These are phyloP conservation scores for Oryza longistaminata DNA, from an alignment of 176 grass and related monocot species.

Conservation along the genomic window DNA sequence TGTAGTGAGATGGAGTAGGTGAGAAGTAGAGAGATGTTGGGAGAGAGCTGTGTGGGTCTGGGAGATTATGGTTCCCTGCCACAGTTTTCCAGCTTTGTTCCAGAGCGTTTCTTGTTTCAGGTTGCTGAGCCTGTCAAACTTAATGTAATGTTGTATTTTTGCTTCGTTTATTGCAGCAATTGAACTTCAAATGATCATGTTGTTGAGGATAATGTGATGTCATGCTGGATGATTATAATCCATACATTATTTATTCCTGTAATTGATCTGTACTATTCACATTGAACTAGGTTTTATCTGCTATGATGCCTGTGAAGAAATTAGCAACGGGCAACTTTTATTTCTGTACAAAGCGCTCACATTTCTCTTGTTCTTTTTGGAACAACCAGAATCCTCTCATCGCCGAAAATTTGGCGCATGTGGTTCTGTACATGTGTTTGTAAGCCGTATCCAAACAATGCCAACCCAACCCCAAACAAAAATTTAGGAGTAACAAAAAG, in stretches of 20 bases:
- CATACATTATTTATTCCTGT: background rate
- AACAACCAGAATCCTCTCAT: background rate
- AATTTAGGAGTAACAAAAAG: background rate
- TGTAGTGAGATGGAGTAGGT: slow-evolving; percentile 22
- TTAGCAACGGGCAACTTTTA: background rate
- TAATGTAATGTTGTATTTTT: slow-evolving; percentile 8
- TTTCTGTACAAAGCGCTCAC: background rate
- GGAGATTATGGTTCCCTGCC: slow-evolving; percentile 29
- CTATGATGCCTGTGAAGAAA: background rate
- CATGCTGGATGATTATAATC: background rate
- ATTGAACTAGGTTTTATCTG: background rate
- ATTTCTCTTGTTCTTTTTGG: background rate
- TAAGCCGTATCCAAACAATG: slow-evolving; percentile 3
- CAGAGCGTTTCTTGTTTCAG: slow-evolving; percentile 1
- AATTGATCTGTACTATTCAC: background rate
- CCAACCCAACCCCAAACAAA: slow-evolving; percentile 13
- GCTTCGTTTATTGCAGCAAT: background rate
- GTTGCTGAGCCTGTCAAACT: background rate
- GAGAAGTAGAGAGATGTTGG: slow-evolving; percentile 29
- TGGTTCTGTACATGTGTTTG: slow-evolving; percentile 33
- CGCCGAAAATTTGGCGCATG: slow-evolving; percentile 27
- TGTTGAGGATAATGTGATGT: background rate
- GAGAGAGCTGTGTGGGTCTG: slow-evolving; percentile 46
- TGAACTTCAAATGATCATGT: background rate
- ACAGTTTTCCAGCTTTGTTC: slow-evolving; percentile 59